A percentile compares a stretch with the other conserved stretches of the same genome.
These are phyloP conservation scores for Penicillium corylophilum DNA, from an alignment of 2,329 filamentous ascomycete genomes.

Conservation along the genomic window DNA sequence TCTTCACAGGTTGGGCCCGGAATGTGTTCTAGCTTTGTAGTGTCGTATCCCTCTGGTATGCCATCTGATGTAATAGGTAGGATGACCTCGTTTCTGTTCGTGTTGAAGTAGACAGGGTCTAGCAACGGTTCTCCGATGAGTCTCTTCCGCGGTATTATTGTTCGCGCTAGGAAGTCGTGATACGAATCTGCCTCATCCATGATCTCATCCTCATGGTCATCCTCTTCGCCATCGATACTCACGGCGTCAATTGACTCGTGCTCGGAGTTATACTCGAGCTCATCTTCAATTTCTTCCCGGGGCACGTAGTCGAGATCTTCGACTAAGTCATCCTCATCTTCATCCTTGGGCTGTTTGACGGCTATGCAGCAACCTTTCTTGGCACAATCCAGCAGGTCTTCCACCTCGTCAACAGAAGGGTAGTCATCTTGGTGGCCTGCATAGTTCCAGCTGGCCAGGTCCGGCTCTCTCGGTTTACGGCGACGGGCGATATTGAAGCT, in stretches of 20 bases:
- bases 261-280: background rate
- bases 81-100: background rate
- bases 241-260: background rate
- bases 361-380: background rate
- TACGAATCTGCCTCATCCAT: background rate
- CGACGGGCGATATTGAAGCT: conserved; percentile 18
- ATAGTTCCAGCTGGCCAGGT: conserved; percentile 8
- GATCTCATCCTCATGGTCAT: background rate
- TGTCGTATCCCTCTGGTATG: background rate
- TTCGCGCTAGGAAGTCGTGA: background rate
- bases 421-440: background rate
- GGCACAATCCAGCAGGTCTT: background rate
- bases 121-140: background rate
- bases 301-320: background rate
- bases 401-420: background rate
- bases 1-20: background rate
- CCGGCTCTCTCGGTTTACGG: conserved; percentile 8
- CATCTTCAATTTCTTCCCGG: background rate
- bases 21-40: background rate
- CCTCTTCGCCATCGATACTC: background rate
- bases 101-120: background rate
- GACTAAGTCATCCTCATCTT: background rate
- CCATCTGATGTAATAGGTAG: background rate
- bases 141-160: background rate
- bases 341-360: background rate